These are phyloP conservation scores for Erythrobasidium yunnanense DNA, from an alignment of 768 basidiomycete species.

Conservation along the genomic window DNA sequence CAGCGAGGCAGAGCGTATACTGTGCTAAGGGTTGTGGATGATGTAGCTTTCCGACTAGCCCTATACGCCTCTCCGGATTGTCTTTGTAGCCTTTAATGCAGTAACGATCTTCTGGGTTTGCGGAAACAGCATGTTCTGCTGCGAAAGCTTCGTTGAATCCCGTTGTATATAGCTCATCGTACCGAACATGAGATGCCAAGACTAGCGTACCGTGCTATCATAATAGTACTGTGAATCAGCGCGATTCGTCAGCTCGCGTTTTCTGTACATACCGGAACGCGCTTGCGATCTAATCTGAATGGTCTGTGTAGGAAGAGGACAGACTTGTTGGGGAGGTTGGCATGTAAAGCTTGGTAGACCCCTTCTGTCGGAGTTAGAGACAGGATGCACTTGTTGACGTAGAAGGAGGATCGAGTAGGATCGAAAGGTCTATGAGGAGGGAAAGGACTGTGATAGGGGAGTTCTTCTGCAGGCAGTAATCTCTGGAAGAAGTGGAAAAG, in stretches of 20 bases:
- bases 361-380: conserved; percentile 22
- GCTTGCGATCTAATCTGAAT: conserved; percentile 13
- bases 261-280: conserved; percentile 9
- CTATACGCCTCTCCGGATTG: conserved; percentile 17
- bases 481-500: conserved; percentile 13
- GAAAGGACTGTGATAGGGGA: conserved; percentile 18
- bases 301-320: conserved; percentile 13
- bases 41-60: background rate
- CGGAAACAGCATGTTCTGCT: background rate
- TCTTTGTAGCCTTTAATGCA: conserved; percentile 17
- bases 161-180: conserved; percentile 19
- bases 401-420: background rate
- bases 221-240: background rate
- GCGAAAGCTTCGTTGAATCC: conserved; percentile 20
- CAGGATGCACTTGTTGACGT: background rate
- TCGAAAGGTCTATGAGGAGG: conserved; percentile 8
- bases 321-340: background rate
- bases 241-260: background rate
- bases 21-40: background rate
- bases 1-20: background rate
- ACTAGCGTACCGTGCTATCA: conserved; percentile 24
- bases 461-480: conserved; percentile 12
- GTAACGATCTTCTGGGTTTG: background rate
- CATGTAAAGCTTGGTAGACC: background rate
- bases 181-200: conserved; percentile 1